Conservation (phyloP, 768 basidiomycete genomes). For the Dentipellis sp. region DNA sequence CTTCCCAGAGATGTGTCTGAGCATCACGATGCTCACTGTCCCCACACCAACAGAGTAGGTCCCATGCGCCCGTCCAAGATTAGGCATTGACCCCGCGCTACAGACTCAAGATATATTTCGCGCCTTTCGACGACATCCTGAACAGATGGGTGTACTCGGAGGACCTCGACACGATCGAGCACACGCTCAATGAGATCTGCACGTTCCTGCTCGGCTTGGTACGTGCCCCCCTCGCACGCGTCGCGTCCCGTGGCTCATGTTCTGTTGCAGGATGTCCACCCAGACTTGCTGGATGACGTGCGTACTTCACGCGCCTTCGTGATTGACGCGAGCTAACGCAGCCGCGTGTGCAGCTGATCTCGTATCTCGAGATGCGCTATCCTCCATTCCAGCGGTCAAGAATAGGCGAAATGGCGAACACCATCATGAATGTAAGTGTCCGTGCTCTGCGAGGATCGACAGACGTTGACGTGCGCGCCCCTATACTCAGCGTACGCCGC, state of each 20-base stretch:
- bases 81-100: background rate
- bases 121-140: background rate
- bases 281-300: slow-evolving; percentile 13
- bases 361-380: slow-evolving; percentile 13
- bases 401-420: slow-evolving; percentile 8
- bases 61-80: background rate
- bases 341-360: slow-evolving; percentile 10
- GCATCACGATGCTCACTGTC: slow-evolving; percentile 10
- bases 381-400: slow-evolving; percentile 15
- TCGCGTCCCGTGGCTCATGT: background rate
- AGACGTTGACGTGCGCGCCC: background rate
- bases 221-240: background rate
- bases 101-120: background rate
- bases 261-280: slow-evolving; percentile 7
- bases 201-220: background rate
- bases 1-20: slow-evolving; percentile 15
- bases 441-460: background rate
- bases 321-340: background rate
- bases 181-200: background rate
- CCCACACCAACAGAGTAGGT: slow-evolving; percentile 10
- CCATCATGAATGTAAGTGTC: slow-evolving; percentile 5
- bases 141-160: background rate
- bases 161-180: background rate
- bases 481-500: slow-evolving; percentile 1
- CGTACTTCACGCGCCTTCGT: background rate